These are phyloP conservation scores for Dactylellina cionopaga DNA, from an alignment of 2,329 filamentous ascomycete genomes.

Conservation along the genomic window DNA sequence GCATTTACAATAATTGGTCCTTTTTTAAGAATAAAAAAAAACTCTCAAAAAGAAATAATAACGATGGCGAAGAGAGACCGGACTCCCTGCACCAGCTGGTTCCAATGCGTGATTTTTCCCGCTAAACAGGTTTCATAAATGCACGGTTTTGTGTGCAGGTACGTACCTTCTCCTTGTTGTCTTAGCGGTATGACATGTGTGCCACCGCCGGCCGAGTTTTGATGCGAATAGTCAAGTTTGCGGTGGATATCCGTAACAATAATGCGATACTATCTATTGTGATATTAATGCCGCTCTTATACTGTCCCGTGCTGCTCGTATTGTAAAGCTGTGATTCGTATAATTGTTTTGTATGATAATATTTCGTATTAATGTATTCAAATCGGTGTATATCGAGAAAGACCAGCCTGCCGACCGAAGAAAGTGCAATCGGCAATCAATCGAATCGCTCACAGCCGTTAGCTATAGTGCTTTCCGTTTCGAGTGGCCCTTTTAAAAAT, in stretches of 20 bases:
- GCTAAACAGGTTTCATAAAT: slow-evolving; percentile 53
- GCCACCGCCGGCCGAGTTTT: slow-evolving; percentile 8
- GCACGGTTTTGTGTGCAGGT: slow-evolving; percentile 29
- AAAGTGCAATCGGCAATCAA: slow-evolving; percentile 48
- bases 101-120: slow-evolving; percentile 54
- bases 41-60: not conserved
- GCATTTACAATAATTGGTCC: too few species aligned
- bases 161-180: slow-evolving; percentile 54
- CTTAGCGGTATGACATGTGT: slow-evolving; percentile 48
- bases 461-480: not conserved
- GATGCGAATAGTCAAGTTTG: not conserved
- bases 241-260: too few species aligned
- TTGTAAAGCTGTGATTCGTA: too few species aligned
- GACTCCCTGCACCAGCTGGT: slow-evolving; percentile 51
- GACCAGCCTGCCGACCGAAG: slow-evolving; percentile 47
- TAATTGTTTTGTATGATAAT: too few species aligned
- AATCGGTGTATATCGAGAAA: not conserved
- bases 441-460: not conserved
- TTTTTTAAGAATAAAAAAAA: too few species aligned
- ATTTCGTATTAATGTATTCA: not conserved
- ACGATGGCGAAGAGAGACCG: slow-evolving; percentile 38
- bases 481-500: not conserved
- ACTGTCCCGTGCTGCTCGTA: too few species aligned
- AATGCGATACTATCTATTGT: too few species aligned
- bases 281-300: too few species aligned